These are phyloP conservation scores for Hanseniaspora occidentalis DNA, from an alignment of 805 yeast genomes.

Conservation along the genomic window DNA sequence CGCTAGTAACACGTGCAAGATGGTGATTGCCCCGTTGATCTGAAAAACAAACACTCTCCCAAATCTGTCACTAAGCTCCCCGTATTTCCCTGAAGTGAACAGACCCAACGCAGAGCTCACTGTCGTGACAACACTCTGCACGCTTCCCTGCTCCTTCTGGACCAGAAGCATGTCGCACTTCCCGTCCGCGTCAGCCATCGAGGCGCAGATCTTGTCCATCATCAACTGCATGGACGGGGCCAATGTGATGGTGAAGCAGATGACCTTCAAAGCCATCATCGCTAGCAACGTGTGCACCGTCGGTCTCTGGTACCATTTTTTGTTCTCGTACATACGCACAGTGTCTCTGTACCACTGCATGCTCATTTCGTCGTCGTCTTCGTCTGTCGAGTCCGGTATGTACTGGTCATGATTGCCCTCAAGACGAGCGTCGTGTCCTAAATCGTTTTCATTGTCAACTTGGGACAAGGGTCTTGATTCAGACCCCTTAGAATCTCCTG, in stretches of 20 bases:
- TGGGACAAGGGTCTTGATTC: neutral
- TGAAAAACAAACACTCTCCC: slow-evolving; percentile 46
- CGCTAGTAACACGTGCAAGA: slow-evolving; percentile 14
- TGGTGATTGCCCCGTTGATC: slow-evolving; percentile 17
- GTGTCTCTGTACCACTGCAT: slow-evolving; percentile 39
- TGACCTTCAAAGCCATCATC: slow-evolving; percentile 29
- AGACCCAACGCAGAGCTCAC: slow-evolving; percentile 33
- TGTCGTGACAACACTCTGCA: slow-evolving; percentile 34
- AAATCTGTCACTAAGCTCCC: slow-evolving; percentile 48
- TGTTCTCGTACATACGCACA: slow-evolving; percentile 28
- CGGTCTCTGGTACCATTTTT: slow-evolving; percentile 48
- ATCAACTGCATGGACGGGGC: slow-evolving; percentile 27
- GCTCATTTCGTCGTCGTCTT: slow-evolving; percentile 18
- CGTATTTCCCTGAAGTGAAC: slow-evolving; percentile 48
- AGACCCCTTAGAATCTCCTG: no score
- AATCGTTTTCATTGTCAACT: neutral
- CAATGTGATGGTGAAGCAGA: slow-evolving; percentile 28
- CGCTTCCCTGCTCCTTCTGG: slow-evolving; percentile 33
- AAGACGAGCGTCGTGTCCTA: neutral
- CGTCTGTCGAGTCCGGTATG: slow-evolving; percentile 30
- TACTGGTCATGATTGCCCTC: slow-evolving; percentile 13
- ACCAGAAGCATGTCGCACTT: slow-evolving; percentile 29
- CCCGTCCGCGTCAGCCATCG: slow-evolving; percentile 16
- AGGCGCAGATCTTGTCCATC: slow-evolving; percentile 30
- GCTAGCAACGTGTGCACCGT: slow-evolving; percentile 37